These are phyloP conservation scores for Moesziomyces parantarcticus DNA, from an alignment of 1,284 basidiomycete species.

Conservation along the genomic window DNA sequence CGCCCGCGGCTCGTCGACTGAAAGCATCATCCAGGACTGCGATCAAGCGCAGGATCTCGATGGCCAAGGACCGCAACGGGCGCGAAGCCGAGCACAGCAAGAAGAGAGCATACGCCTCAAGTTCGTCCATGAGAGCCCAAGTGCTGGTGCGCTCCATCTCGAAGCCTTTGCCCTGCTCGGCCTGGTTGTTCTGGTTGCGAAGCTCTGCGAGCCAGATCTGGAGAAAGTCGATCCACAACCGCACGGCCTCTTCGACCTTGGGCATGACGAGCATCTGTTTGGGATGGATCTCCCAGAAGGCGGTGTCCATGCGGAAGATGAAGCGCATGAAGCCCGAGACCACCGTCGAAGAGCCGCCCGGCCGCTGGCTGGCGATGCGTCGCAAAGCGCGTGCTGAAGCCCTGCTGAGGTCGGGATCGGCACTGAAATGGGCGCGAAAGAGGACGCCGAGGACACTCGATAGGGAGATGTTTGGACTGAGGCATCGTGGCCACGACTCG, in stretches of 20 bases:
- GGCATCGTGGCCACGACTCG: slow-evolving; percentile 84
- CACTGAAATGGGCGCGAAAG: slow-evolving; percentile 82
- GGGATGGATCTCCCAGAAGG: slow-evolving; percentile 77
- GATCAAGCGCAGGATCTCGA: slow-evolving; percentile 55
- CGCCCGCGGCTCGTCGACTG: slow-evolving; percentile 42
- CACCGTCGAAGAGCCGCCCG: slow-evolving; percentile 71
- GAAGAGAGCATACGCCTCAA: slow-evolving; percentile 82
- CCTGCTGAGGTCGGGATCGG: slow-evolving; percentile 77
- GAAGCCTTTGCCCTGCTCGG: slow-evolving; percentile 50
- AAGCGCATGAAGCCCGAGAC: slow-evolving; percentile 79
- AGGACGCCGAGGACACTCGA: slow-evolving; percentile 81
- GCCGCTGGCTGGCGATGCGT: slow-evolving; percentile 77
- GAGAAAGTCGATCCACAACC: slow-evolving; percentile 81
- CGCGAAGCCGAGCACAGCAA: slow-evolving; percentile 77
- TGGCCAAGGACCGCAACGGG: slow-evolving; percentile 71
- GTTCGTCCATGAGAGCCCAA: slow-evolving; percentile 69
- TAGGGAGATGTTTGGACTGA: slow-evolving; percentile 71
- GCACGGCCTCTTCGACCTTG: slow-evolving; percentile 74
- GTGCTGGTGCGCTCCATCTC: slow-evolving; percentile 62
- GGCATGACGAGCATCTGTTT: slow-evolving; percentile 76
- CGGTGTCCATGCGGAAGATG: slow-evolving; percentile 79
- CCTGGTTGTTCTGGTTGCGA: slow-evolving; percentile 56
- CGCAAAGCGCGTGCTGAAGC: slow-evolving; percentile 78
- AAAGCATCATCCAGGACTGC: slow-evolving; percentile 64
- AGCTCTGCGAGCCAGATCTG: slow-evolving; percentile 75